A percentile compares a stretch with the other conserved stretches of the same genome.
These are phyloP conservation scores for Raphanus hybrid DNA, from an alignment of 441 rosid species.

Conservation along the genomic window DNA sequence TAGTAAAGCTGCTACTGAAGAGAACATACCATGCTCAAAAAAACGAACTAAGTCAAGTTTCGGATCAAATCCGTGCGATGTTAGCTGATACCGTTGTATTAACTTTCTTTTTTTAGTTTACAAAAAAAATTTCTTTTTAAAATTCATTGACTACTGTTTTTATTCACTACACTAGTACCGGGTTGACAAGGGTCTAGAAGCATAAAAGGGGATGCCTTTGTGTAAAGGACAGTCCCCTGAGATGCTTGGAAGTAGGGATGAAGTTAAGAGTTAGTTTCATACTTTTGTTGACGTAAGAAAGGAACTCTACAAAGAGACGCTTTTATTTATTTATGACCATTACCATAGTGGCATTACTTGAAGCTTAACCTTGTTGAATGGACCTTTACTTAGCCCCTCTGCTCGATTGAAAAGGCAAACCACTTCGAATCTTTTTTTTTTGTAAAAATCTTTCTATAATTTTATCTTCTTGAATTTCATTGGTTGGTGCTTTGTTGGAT, in stretches of 20 bases:
- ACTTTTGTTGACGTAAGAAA: slow-evolving; percentile 37
- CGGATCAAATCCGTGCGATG: slow-evolving; percentile 82
- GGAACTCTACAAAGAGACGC: slow-evolving; percentile 9
- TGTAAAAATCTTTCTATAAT: neutral
- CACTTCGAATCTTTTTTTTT: slow-evolving; percentile 26
- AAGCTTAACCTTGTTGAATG: slow-evolving; percentile 34
- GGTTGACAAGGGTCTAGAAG: slow-evolving; percentile 4
- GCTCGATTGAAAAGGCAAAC: slow-evolving; percentile 33
- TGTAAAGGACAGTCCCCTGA: slow-evolving; percentile 9
- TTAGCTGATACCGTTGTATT: slow-evolving; percentile 67
- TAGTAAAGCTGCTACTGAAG: slow-evolving; percentile 43
- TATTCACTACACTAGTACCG: neutral
- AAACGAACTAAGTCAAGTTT: slow-evolving; percentile 38
- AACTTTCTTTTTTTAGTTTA: slow-evolving; percentile 7
- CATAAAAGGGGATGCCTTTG: slow-evolving; percentile 28
- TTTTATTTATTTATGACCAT: slow-evolving; percentile 7
- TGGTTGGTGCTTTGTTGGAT: slow-evolving; percentile 30
- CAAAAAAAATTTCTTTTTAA: neutral
- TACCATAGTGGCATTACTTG: slow-evolving; percentile 32
- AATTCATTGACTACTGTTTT: neutral
- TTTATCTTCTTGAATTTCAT: slow-evolving; percentile 2
- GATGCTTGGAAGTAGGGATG: slow-evolving; percentile 40
- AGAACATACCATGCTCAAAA: neutral
- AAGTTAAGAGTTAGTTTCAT: slow-evolving; percentile 30
- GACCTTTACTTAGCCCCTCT: slow-evolving; percentile 38